Evolutionary conservation across 2,329 filamentous ascomycete genomes (phyloP).

Genomic region (Piedraia hortae): DNA sequence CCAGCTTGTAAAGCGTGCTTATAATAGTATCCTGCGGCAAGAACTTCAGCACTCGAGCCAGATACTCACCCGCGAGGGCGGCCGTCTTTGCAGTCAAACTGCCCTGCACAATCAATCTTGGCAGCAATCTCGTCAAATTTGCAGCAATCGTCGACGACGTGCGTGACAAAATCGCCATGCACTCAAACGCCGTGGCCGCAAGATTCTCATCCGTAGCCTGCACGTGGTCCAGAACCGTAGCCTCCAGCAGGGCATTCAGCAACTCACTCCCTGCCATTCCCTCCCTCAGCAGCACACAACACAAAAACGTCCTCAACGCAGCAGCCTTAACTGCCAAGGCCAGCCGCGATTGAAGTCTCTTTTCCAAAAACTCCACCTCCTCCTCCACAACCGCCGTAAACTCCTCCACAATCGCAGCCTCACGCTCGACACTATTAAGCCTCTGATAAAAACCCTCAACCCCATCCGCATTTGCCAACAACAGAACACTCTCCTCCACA

Average conservation of each 20-base stretch:
- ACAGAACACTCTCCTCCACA: slow-evolving; percentile 20
- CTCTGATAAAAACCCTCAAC: slow-evolving; percentile 4
- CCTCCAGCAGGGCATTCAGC: slow-evolving; percentile 64
- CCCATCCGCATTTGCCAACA: slow-evolving; percentile 6
- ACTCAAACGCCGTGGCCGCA: slow-evolving; percentile 51
- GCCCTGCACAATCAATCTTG: slow-evolving; percentile 69
- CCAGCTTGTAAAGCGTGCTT: slow-evolving; percentile 84
- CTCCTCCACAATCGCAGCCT: slow-evolving; percentile 25
- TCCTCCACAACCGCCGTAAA: slow-evolving; percentile 50
- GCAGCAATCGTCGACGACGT: slow-evolving; percentile 46
- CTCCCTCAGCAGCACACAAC: slow-evolving; percentile 59
- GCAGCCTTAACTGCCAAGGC: slow-evolving; percentile 66
- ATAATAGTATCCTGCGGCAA: slow-evolving; percentile 84
- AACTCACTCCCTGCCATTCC: slow-evolving; percentile 53
- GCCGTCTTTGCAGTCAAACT: slow-evolving; percentile 41
- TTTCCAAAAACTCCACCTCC: slow-evolving; percentile 66
- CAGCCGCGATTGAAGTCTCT: slow-evolving; percentile 75
- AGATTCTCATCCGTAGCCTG: slow-evolving; percentile 62
- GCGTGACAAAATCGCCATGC: slow-evolving; percentile 55
- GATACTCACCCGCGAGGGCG: slow-evolving; percentile 50
- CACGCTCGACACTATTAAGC: slow-evolving; percentile 4
- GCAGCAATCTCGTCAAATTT: slow-evolving; percentile 48
- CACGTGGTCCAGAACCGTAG: slow-evolving; percentile 45
- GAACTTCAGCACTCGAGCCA: slow-evolving; percentile 54
- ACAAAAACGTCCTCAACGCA: slow-evolving; percentile 57